Percentiles rank a stretch among this genome's conserved stretches.
Evolutionary conservation across 2,329 filamentous ascomycete genomes (phyloP).

Genomic region (Cladosporium sp.): DNA sequence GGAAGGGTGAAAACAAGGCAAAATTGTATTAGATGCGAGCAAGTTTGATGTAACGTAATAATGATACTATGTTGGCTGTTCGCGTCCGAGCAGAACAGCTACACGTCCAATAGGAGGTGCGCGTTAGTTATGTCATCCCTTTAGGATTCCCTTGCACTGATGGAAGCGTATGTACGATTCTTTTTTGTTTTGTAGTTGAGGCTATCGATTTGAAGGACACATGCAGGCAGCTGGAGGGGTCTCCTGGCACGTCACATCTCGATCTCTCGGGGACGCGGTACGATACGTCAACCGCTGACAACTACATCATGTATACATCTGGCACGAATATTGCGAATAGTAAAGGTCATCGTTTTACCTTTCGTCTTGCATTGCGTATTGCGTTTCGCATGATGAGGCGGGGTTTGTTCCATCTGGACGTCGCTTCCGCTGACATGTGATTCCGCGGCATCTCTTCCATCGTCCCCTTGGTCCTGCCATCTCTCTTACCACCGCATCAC

Average conservation of each 20-base stretch:
- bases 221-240: too few relatives aligned
- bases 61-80: background rate
- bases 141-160: background rate
- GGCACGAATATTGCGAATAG: background rate
- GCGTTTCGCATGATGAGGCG: background rate
- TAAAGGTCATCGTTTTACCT: background rate
- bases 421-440: background rate
- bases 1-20: background rate
- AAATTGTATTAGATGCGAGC: background rate
- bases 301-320: background rate
- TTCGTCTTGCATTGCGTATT: background rate
- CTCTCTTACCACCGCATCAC: background rate
- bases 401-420: background rate
- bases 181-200: too few relatives aligned
- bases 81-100: background rate
- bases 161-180: too few relatives aligned
- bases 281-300: background rate
- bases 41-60: background rate
- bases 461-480: background rate
- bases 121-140: background rate
- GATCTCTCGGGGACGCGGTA: too few relatives aligned
- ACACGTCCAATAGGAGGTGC: too few relatives aligned
- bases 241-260: too few relatives aligned
- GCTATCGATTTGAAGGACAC: too few relatives aligned
- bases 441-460: background rate